Evolutionary conservation across 257 asterid species (phyloP).

Genomic region (Solanum ossicruentum): DNA sequence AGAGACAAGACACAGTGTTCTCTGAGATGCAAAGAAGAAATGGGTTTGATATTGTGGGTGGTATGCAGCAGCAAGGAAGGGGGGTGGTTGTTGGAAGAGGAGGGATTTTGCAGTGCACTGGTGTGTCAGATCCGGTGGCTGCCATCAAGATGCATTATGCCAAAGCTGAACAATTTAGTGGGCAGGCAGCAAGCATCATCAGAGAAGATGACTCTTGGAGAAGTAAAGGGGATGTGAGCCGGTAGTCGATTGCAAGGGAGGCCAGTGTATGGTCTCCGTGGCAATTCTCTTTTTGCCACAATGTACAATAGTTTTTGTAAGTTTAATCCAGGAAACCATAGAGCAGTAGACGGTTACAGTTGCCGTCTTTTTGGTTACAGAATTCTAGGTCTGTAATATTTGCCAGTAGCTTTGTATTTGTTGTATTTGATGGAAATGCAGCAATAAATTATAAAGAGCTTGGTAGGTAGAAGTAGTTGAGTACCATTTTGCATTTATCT

Average conservation of each 20-base stretch:
- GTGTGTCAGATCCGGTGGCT: slow-evolving; percentile 76
- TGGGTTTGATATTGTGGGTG: slow-evolving; percentile 36
- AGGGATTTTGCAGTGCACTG: slow-evolving; percentile 43
- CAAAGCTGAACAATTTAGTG: slow-evolving; percentile 36
- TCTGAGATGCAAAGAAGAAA: slow-evolving; percentile 68
- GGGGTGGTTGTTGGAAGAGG: slow-evolving; percentile 50
- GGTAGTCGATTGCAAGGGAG: slow-evolving; percentile 35
- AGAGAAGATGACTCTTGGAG: slow-evolving; percentile 65
- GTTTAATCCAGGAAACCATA: slow-evolving; percentile 24
- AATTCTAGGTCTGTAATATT: slow-evolving; percentile 48
- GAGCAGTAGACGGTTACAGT: slow-evolving; percentile 29
- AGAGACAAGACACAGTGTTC: slow-evolving; percentile 28
- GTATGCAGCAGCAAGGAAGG: slow-evolving; percentile 36
- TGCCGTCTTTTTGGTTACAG: slow-evolving; percentile 21
- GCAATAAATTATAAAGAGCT: slow-evolving; percentile 43
- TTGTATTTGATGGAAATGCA: slow-evolving; percentile 76
- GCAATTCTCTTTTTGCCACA: slow-evolving; percentile 33
- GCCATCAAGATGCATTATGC: slow-evolving; percentile 78
- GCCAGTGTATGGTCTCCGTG: slow-evolving; percentile 18
- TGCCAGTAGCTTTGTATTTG: slow-evolving; percentile 57
- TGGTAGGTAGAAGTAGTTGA: slow-evolving; percentile 8
- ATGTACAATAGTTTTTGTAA: slow-evolving; percentile 53
- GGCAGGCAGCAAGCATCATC: slow-evolving; percentile 28
- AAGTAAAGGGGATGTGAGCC: slow-evolving; percentile 68
- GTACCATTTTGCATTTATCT: background rate